These are phyloP conservation scores for Ophiognomonia clavigignenti-juglandacearum DNA, from an alignment of 2,329 filamentous ascomycete genomes.

Conservation along the genomic window DNA sequence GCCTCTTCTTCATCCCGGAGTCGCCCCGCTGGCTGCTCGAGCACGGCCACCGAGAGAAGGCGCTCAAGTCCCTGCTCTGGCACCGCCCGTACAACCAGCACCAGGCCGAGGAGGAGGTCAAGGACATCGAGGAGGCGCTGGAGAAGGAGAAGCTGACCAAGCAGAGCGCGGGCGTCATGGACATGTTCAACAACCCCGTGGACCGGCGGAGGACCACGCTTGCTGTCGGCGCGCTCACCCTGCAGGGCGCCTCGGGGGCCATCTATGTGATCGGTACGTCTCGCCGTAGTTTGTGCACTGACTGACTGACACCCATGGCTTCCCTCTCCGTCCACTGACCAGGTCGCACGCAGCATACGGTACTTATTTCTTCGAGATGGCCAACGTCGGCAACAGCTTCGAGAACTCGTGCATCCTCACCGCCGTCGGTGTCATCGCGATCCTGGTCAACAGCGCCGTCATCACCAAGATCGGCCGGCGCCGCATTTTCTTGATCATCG, in stretches of 20 bases:
- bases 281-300: too few relatives aligned
- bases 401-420: slow-evolving; percentile 52
- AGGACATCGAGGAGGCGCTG: slow-evolving; percentile 33
- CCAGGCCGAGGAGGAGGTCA: slow-evolving; percentile 27
- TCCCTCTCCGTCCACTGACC: neutral
- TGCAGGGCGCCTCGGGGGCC: slow-evolving; percentile 48
- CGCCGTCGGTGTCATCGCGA: slow-evolving; percentile 49
- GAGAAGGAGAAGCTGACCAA: slow-evolving; percentile 28
- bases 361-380: slow-evolving; percentile 59
- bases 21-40: slow-evolving; percentile 36
- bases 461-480: slow-evolving; percentile 49
- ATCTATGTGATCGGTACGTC: slow-evolving; percentile 35
- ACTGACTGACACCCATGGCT: too few relatives aligned
- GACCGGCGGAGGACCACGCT: slow-evolving; percentile 46
- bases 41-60: slow-evolving; percentile 25
- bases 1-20: slow-evolving; percentile 34
- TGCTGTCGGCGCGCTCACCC: slow-evolving; percentile 41
- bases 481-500: slow-evolving; percentile 46
- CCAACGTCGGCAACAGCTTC: slow-evolving; percentile 49
- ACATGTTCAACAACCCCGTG: slow-evolving; percentile 46
- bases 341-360: slow-evolving; percentile 36
- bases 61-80: slow-evolving; percentile 27
- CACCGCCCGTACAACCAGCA: slow-evolving; percentile 27
- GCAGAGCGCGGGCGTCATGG: slow-evolving; percentile 32
- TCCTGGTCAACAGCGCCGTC: slow-evolving; percentile 47